Evolutionary conservation across 2,329 filamentous ascomycete genomes (phyloP).

Genomic region (Diplocarpon mali): DNA sequence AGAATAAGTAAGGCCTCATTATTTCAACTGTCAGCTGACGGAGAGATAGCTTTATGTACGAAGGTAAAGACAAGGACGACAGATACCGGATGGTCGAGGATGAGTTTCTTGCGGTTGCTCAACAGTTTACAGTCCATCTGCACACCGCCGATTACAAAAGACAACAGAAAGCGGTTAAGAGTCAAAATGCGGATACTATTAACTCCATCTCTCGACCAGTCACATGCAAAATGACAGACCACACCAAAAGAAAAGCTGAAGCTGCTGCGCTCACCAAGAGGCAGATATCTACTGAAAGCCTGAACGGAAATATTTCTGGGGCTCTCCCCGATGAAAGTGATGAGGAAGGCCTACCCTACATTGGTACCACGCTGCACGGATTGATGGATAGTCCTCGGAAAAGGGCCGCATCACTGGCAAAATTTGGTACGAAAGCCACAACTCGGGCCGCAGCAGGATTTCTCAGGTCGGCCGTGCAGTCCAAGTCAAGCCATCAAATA

Average conservation of each 20-base stretch:
- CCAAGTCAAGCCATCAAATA: too few relatives aligned
- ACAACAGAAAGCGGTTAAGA: slow-evolving; percentile 45
- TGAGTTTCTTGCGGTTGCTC: slow-evolving; percentile 58
- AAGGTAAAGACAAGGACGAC: slow-evolving; percentile 57
- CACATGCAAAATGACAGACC: slow-evolving; percentile 23
- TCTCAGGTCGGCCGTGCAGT: slow-evolving; percentile 12
- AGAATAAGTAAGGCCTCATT: neutral
- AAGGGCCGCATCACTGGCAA: slow-evolving; percentile 23
- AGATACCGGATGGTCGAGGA: slow-evolving; percentile 76
- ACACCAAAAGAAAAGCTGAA: slow-evolving; percentile 24
- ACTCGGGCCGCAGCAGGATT: slow-evolving; percentile 28
- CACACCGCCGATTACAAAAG: slow-evolving; percentile 68
- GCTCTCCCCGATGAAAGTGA: slow-evolving; percentile 24
- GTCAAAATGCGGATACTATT: slow-evolving; percentile 40
- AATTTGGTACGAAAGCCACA: slow-evolving; percentile 13
- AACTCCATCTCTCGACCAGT: slow-evolving; percentile 31
- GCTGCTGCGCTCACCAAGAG: slow-evolving; percentile 28
- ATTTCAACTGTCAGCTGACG: slow-evolving; percentile 7
- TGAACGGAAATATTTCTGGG: slow-evolving; percentile 17
- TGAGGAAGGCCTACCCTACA: slow-evolving; percentile 26
- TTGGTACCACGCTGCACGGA: slow-evolving; percentile 31
- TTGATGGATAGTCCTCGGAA: slow-evolving; percentile 33
- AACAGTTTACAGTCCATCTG: slow-evolving; percentile 61
- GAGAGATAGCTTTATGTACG: slow-evolving; percentile 40
- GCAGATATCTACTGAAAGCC: slow-evolving; percentile 27